Percentiles rank a stretch among this genome's conserved stretches.
Conservation (phyloP, 768 basidiomycete genomes). For the Psilocybe tampanensis region DNA sequence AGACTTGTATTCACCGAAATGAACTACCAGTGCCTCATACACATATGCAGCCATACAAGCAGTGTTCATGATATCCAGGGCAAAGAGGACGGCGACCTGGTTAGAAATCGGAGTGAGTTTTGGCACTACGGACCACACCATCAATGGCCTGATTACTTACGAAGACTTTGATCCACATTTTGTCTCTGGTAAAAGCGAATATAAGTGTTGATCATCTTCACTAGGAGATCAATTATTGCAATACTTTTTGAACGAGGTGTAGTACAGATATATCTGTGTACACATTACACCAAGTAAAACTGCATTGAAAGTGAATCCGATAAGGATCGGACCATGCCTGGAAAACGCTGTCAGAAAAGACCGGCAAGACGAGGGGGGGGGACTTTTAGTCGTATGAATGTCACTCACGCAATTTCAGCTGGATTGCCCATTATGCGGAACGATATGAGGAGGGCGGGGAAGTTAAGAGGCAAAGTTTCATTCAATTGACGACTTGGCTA, state of each 20-base stretch:
- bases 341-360: neutral
- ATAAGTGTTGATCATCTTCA: neutral
- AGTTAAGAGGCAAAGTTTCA: neutral
- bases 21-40: slow-evolving; percentile 44
- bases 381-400: neutral
- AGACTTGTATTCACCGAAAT: slow-evolving; percentile 38
- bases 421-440: neutral
- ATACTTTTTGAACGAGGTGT: slow-evolving; percentile 30
- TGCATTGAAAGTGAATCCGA: slow-evolving; percentile 47
- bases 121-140: too few relatives aligned
- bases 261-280: slow-evolving; percentile 49
- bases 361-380: neutral
- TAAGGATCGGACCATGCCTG: slow-evolving; percentile 49
- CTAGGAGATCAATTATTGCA: neutral
- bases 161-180: slow-evolving; percentile 4
- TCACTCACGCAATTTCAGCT: slow-evolving; percentile 1
- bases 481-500: neutral
- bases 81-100: slow-evolving; percentile 42
- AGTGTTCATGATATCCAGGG: slow-evolving; percentile 49
- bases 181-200: neutral
- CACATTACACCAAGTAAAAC: slow-evolving; percentile 50
- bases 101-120: neutral
- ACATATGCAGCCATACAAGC: slow-evolving; percentile 42
- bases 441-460: neutral
- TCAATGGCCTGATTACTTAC: slow-evolving; percentile 1